Base-by-base conservation (phyloP, 495 filamentous ascomycete species). In the Podospora bellae-mahoneyi region DNA sequence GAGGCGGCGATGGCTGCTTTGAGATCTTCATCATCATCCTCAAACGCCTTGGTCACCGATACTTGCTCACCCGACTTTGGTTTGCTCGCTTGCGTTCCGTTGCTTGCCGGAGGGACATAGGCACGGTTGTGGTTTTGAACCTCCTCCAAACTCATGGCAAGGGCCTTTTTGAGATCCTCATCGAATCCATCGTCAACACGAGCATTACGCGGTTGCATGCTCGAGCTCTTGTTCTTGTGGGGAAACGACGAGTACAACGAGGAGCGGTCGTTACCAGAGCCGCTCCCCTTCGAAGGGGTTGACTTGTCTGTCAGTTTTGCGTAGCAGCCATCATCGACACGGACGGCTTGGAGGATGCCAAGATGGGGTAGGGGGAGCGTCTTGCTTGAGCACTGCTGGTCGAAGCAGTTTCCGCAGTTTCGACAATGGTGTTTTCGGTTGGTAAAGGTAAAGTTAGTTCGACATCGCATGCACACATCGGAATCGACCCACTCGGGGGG, bases 351-450 rank as follows among this genome's bases (percentile, higher is more conserved):
- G 65, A 93, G 76, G 65, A 99, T 98, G 69, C 95, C 95, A 15
- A 99, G 85, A 75, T 97, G 94, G 16, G 95, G 96, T 10, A 99
- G 79, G 9, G 95, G 91, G 55, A 97, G 83, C 9, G 85, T 87
- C 79, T 98, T 98, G 81, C 88, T 89, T 19, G 93, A 97, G 72
- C 95, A 99, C 72, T 93, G 87, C 64, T 91, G 91, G 74, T 96
- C 94, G 76, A 98, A 99, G 64, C 96, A 95, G 76, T 94, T 97
- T 26, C 95, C 95, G 73, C 95, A 99, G 74, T 99, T 99, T 58
- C 95, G 88, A 73, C 95, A 99, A 77, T 99, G 95, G 73, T 99
- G 95, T 72, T 97, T 99, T 73, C 95, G 88, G 76, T 99, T 99
- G 67, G 93, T 98, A 75, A 98, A 98, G 44, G 92, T 97, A 74